Evolutionary conservation across 2,329 filamentous ascomycete genomes (phyloP), one percentile per base, ranked within the genome.

Genomic region (Talaromyces sp.): DNA sequence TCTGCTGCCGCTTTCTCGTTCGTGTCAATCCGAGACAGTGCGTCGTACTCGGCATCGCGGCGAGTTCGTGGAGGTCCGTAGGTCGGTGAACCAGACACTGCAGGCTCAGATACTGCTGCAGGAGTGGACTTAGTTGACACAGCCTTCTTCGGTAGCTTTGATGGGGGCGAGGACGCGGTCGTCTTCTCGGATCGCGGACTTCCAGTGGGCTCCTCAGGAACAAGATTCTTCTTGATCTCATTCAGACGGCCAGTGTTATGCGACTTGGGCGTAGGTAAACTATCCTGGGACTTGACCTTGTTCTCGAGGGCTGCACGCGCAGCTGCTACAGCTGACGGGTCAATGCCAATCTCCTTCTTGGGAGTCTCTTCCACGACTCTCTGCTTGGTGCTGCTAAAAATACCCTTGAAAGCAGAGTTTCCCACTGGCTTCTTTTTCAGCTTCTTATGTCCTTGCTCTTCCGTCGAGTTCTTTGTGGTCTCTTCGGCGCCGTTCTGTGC

Each of bases 11-110:
- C 76, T 60, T 76, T 75, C 68, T 82, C 80, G 62, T 76, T 76
- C 39, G 78, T 87, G 71, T 87, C 85, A 41, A 89, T 82, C 4
- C 84, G 85, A 6, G 90, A 89, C 4, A 87, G 74, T 76, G 81
- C 69, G 84, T 82, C 81, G 84, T 83, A 71, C 72, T 80, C 74
- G 80, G 85, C 67, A 83, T 76, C 70, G 84, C 84, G 66, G 76
- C 77, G 64, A 80, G 80, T 78, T 64, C 72, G 73, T 47, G 76
- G 76, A 11, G 75, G 73, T 48, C 73, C 73, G 37, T 69, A 59
- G 31, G 50, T 41, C 62, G 68, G 27, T 22, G 69, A 63, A 13
- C 63, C 61, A 11, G 67, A 66, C 6, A 76, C 75, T 67, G 74
- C 72, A 11, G 71, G 31, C 43, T 69, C 69, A 35, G 72, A 72